These are phyloP conservation scores for Citropsis articulata DNA, from an alignment of 345 rosid genomes.

Conservation along the genomic window DNA sequence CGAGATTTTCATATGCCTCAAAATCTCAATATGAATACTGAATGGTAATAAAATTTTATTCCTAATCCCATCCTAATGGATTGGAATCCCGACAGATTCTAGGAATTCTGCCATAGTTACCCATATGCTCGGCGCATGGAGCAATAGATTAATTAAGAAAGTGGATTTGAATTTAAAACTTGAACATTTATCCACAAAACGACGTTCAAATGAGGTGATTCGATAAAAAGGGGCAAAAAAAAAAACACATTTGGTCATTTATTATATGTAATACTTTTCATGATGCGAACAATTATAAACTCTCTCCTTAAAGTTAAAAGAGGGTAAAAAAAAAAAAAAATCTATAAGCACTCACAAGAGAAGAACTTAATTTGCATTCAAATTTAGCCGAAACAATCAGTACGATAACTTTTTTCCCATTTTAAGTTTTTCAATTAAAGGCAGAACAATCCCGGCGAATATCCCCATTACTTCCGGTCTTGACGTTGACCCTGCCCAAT, in stretches of 20 bases:
- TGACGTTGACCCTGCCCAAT: constrained; percentile 71
- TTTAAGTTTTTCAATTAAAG: constrained; percentile 30
- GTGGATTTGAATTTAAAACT: too few species aligned
- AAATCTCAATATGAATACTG: too few species aligned
- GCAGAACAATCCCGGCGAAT: constrained; percentile 57
- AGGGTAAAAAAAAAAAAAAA: too few species aligned
- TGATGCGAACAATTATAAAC: not conserved
- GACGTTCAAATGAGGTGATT: not conserved
- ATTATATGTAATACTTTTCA: not conserved
- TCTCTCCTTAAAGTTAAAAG: not conserved
- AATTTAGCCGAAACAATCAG: not conserved
- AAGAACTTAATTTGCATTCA: not conserved
- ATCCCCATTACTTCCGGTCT: constrained; percentile 54
- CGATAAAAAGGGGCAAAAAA: not conserved
- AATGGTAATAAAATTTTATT: too few species aligned
- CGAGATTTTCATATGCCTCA: too few species aligned
- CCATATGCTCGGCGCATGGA: not conserved
- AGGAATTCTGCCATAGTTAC: too few species aligned
- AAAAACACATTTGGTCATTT: not conserved
- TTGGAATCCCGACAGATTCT: too few species aligned
- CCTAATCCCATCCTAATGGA: too few species aligned
- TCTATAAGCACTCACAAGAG: not conserved
- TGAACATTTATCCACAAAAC: not conserved
- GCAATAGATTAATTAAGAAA: not conserved
- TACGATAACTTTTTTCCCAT: not conserved